Conservation (phyloP, 371 early-diverging fungal species). For the Nematocida sp. region DNA sequence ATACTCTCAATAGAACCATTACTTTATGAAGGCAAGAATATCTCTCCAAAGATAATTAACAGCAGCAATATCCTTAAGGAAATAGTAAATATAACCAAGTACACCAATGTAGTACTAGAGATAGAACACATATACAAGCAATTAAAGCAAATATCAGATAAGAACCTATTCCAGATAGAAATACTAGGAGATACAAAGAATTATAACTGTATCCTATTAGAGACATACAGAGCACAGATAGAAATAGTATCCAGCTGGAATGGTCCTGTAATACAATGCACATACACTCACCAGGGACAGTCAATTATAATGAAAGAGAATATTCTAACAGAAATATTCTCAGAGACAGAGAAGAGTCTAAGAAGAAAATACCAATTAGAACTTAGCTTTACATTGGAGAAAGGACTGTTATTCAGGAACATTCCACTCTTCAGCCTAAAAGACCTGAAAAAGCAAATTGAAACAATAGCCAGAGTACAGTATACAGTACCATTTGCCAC, state of each 20-base stretch:
- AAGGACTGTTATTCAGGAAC: constrained; percentile 28
- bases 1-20: constrained; percentile 10
- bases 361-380: not conserved
- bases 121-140: constrained; percentile 27
- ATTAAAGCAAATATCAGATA: constrained; percentile 5
- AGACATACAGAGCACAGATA: not conserved
- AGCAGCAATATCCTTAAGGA: constrained; percentile 20
- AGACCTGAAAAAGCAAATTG: constrained; percentile 36
- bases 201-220: not conserved
- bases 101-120: constrained; percentile 3
- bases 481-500: no score
- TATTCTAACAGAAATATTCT: not conserved
- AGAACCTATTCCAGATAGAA: constrained; percentile 25
- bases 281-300: not conserved
- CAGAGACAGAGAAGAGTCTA: not conserved
- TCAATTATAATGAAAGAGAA: constrained; percentile 6
- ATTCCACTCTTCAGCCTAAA: not conserved
- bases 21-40: constrained; percentile 5
- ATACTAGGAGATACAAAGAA: constrained; percentile 9
- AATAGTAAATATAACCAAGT: constrained; percentile 31
- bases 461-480: no score
- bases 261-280: constrained; percentile 7
- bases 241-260: constrained; percentile 12
- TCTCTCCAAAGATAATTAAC: not conserved
- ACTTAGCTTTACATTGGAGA: not conserved